These are phyloP conservation scores for Rhizodiscina lignyota DNA, from an alignment of 495 filamentous ascomycete species.

Conservation along the genomic window DNA sequence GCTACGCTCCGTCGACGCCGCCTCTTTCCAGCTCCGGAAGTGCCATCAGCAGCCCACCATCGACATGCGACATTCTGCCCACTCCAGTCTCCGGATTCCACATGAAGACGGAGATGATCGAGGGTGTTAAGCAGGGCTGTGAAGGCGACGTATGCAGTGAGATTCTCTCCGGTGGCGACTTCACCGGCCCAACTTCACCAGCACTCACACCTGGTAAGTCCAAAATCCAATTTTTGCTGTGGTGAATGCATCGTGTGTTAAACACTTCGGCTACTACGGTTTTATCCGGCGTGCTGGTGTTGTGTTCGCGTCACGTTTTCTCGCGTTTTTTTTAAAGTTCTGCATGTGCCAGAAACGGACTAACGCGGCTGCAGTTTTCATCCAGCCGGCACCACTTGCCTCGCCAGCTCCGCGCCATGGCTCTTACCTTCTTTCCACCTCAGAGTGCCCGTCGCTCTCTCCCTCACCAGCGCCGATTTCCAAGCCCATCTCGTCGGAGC, in stretches of 20 bases:
- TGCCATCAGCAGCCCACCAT: constrained; percentile 71
- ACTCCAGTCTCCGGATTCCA: constrained; percentile 73
- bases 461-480: constrained; percentile 68
- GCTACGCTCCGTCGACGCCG: constrained; percentile 44
- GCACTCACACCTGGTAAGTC: constrained; percentile 91
- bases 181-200: constrained; percentile 60
- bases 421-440: constrained; percentile 56
- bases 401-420: constrained; percentile 33
- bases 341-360: no score
- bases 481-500: constrained; percentile 33
- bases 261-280: background rate
- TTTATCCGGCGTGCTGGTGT: constrained; percentile 1
- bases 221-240: constrained; percentile 12
- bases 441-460: constrained; percentile 73
- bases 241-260: no score
- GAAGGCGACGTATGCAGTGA: constrained; percentile 60
- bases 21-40: constrained; percentile 75
- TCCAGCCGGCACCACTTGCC: constrained; percentile 45
- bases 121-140: constrained; percentile 69
- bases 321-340: background rate
- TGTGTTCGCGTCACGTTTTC: background rate
- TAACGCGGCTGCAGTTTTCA: constrained; percentile 45
- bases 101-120: constrained; percentile 53
- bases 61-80: constrained; percentile 55
- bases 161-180: constrained; percentile 60